A percentile compares a stretch with the other conserved stretches of the same genome.
Conservation (phyloP, 306 rosid species). For the Oemleria cerasiformis region DNA sequence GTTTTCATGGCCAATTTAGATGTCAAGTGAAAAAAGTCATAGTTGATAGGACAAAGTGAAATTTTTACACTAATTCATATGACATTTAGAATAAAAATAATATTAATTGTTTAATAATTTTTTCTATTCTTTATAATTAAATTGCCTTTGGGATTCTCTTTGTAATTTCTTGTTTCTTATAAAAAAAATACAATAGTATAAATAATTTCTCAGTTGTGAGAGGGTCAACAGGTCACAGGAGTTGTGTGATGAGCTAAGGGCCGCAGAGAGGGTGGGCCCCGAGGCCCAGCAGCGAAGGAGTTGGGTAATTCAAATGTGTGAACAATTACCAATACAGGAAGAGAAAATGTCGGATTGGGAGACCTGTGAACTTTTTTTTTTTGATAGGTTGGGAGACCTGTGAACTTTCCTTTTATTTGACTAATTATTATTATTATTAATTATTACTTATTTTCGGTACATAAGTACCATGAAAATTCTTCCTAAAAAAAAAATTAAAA, state of each 20-base stretch:
- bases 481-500: no score
- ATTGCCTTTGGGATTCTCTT: no score
- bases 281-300: background rate
- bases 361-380: background rate
- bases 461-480: background rate
- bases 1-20: no score
- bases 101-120: no score
- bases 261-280: background rate
- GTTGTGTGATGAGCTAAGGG: background rate
- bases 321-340: background rate
- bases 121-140: no score
- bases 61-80: no score
- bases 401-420: background rate
- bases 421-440: background rate
- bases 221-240: background rate
- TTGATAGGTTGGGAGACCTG: background rate
- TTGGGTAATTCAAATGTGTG: background rate
- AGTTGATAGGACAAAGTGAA: no score
- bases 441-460: background rate
- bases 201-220: background rate
- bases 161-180: no score
- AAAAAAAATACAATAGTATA: no score
- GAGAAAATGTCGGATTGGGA: background rate
- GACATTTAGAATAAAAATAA: no score
- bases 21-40: no score